phyloP scores from a whole-genome alignment of 1,139 yeast genomes.

The Blastobotrys niveus region DNA sequence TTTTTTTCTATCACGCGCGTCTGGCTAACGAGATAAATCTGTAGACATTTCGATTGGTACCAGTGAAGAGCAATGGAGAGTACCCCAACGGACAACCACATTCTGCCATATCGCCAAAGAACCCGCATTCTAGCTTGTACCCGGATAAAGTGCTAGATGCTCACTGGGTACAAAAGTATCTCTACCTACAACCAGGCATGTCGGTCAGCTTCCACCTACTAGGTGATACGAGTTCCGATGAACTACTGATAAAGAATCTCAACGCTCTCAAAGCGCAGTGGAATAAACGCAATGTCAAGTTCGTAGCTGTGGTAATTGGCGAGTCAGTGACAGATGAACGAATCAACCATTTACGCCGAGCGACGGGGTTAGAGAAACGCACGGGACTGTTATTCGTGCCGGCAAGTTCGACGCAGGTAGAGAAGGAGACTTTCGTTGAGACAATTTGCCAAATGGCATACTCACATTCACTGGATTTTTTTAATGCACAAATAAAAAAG shows the following conservation, averaged over 20 bases:
- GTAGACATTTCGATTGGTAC: slow-evolving; percentile 11
- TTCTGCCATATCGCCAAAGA: slow-evolving; percentile 41
- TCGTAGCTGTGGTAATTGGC: slow-evolving; percentile 33
- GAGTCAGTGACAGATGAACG: slow-evolving; percentile 36
- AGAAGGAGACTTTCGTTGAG: slow-evolving; percentile 38
- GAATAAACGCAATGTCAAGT: slow-evolving; percentile 31
- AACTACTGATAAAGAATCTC: slow-evolving; percentile 35
- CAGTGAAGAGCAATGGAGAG: slow-evolving; percentile 12
- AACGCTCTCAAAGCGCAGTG: slow-evolving; percentile 35
- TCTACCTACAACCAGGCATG: slow-evolving; percentile 41
- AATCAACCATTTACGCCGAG: slow-evolving; percentile 37
- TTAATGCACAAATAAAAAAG: slow-evolving; percentile 36
- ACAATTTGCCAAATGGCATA: slow-evolving; percentile 38
- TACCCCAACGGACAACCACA: slow-evolving; percentile 31
- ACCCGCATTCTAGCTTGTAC: slow-evolving; percentile 34
- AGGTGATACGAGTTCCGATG: slow-evolving; percentile 31
- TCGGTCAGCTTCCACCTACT: slow-evolving; percentile 40
- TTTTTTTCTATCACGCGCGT: no score
- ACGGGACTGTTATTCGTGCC: slow-evolving; percentile 43
- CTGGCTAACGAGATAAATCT: no score
- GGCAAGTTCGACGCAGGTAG: slow-evolving; percentile 36
- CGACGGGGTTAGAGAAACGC: slow-evolving; percentile 40
- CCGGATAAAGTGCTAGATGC: slow-evolving; percentile 42
- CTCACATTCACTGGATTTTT: slow-evolving; percentile 41
- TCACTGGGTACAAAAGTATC: slow-evolving; percentile 49